A percentile compares a stretch with the other conserved stretches of the same genome.
phyloP scores from a whole-genome alignment of 768 basidiomycete species.

The Cytidiella melzeri region DNA sequence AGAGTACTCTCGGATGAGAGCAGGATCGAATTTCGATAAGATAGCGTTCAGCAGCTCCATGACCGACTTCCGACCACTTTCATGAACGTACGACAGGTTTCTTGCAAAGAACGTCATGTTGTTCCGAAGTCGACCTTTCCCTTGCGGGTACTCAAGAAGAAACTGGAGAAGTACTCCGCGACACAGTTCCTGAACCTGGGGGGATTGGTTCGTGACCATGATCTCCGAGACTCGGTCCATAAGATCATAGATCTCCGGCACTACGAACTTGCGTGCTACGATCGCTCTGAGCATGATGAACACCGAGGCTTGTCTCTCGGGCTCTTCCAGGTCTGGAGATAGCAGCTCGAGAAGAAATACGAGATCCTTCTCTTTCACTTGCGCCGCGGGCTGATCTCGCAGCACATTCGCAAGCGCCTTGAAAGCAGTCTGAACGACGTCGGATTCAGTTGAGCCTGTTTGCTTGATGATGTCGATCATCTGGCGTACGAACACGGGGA shows the following conservation, averaged over 20 bases:
- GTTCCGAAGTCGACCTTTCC: conserved; percentile 79
- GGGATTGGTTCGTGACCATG: conserved; percentile 89
- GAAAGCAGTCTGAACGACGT: conserved; percentile 82
- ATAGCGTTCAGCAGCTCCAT: conserved; percentile 88
- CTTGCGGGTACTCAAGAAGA: conserved; percentile 95
- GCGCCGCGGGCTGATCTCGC: conserved; percentile 79
- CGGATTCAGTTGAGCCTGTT: conserved; percentile 82
- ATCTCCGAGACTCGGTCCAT: conserved; percentile 92
- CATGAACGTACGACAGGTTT: conserved; percentile 86
- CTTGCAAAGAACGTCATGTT: conserved; percentile 90
- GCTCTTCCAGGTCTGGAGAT: conserved; percentile 86
- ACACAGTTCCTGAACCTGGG: conserved; percentile 87
- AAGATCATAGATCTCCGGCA: conserved; percentile 94
- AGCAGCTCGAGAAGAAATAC: conserved; percentile 82
- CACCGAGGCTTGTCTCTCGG: conserved; percentile 74
- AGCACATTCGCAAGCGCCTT: conserved; percentile 81
- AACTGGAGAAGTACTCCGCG: conserved; percentile 88
- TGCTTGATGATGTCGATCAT: conserved; percentile 78
- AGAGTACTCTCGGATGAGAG: conserved; percentile 69
- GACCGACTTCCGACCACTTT: conserved; percentile 88
- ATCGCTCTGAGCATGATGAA: conserved; percentile 90
- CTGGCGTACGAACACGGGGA: conserved; percentile 80
- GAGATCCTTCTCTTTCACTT: conserved; percentile 86
- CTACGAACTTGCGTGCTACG: conserved; percentile 84
- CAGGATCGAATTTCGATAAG: conserved; percentile 75